Conservation (phyloP, 2,329 filamentous ascomycete species). For the Fusarium illudens region DNA sequence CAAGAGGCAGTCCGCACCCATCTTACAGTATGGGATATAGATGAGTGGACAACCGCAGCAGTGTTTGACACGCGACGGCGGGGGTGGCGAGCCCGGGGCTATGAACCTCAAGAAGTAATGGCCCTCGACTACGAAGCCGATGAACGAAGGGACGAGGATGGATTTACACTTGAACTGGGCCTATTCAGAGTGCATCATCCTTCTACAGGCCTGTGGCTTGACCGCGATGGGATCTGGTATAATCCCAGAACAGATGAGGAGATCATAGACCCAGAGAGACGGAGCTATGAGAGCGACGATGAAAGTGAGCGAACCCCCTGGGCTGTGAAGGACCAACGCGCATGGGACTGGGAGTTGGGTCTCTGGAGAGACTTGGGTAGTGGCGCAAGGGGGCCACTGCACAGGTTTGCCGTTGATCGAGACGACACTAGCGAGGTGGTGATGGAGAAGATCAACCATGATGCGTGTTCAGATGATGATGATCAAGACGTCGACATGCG, state of each 20-base stretch:
- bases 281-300: neutral
- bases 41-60: neutral
- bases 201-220: neutral
- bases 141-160: constrained; percentile 6
- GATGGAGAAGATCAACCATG: neutral
- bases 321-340: neutral
- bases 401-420: constrained; percentile 5
- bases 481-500: neutral
- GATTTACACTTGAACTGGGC: neutral
- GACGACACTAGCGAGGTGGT: neutral
- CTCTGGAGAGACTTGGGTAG: constrained; percentile 7
- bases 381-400: neutral
- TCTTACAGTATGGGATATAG: neutral
- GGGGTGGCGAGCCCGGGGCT: neutral
- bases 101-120: neutral
- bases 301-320: neutral
- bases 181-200: neutral
- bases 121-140: neutral
- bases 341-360: constrained; percentile 1
- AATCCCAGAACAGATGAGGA: constrained; percentile 8
- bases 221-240: neutral
- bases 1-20: neutral
- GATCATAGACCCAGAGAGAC: neutral
- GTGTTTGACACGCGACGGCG: neutral
- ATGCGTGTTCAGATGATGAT: neutral